Evolutionary conservation across 768 basidiomycete genomes (phyloP).

Genomic region (Mycena sanguinolenta): DNA sequence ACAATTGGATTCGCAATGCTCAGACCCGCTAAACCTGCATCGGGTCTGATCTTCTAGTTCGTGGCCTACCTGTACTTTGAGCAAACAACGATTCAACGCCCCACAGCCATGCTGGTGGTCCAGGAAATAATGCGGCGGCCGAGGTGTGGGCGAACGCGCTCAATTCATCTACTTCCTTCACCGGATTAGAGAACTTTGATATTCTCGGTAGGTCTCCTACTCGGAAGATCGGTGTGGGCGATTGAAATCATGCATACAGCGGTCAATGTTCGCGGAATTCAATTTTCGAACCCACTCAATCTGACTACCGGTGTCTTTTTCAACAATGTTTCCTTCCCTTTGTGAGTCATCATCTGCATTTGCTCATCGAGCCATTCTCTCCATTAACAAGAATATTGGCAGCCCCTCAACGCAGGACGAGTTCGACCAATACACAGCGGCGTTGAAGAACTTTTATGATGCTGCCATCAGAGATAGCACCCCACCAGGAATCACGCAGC

Average conservation of each 20-base stretch:
- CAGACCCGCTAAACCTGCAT: conserved; percentile 19
- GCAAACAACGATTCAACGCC: background rate
- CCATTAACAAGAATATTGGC: background rate
- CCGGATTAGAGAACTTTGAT: conserved; percentile 2
- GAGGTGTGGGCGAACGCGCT: conserved; percentile 6
- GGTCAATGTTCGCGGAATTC: conserved; percentile 4
- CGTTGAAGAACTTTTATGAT: conserved; percentile 19
- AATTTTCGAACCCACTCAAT: conserved; percentile 12
- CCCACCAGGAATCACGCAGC: conserved; percentile 29
- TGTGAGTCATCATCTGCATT: conserved; percentile 10
- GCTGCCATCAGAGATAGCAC: conserved; percentile 12
- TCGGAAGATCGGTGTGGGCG: no score
- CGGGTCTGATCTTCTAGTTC: conserved; percentile 20
- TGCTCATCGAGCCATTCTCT: background rate
- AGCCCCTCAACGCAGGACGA: conserved; percentile 25
- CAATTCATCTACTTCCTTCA: background rate
- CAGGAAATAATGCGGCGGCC: conserved; percentile 27
- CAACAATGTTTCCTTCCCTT: conserved; percentile 24
- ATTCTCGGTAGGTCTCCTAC: background rate
- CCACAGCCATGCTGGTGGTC: conserved; percentile 24
- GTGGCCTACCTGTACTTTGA: background rate
- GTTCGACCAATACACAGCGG: conserved; percentile 31
- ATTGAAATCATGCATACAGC: background rate
- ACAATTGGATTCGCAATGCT: conserved; percentile 35
- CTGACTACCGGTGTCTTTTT: background rate